phyloP scores from a whole-genome alignment of 2,329 filamentous ascomycete genomes.

The Botrytis pseudocinerea region DNA sequence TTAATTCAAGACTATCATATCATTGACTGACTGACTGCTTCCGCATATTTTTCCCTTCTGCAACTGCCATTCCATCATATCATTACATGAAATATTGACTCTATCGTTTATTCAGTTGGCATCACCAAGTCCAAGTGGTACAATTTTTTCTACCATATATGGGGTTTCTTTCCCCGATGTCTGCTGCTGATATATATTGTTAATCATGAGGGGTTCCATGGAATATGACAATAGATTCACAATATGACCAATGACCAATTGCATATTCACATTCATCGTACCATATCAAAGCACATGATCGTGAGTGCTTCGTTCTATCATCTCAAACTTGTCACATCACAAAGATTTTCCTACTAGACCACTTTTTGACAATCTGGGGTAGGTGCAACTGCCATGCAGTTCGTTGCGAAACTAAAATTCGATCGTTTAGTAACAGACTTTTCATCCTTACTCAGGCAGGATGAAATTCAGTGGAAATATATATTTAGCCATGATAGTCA shows the following conservation, averaged over 20 bases:
- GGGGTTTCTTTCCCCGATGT: background rate
- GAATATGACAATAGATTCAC: background rate
- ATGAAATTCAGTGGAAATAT: background rate
- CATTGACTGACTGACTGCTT: background rate
- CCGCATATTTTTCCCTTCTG: background rate
- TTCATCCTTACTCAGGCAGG: background rate
- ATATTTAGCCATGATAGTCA: background rate
- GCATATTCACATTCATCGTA: background rate
- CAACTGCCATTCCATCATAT: background rate
- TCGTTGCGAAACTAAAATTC: background rate
- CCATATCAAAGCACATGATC: background rate
- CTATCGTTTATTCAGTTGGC: background rate
- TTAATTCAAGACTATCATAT: background rate
- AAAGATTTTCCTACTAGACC: background rate
- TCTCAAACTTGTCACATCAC: background rate
- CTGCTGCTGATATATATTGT: background rate
- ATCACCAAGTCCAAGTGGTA: background rate
- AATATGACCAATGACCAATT: background rate
- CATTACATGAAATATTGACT: background rate
- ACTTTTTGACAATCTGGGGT: background rate
- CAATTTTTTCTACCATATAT: background rate
- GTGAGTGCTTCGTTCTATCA: background rate
- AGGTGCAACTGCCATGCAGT: background rate
- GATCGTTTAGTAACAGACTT: background rate
- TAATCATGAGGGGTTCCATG: background rate